phyloP scores from a whole-genome alignment of 163 green algal species.

The Scenedesmus sp. region DNA sequence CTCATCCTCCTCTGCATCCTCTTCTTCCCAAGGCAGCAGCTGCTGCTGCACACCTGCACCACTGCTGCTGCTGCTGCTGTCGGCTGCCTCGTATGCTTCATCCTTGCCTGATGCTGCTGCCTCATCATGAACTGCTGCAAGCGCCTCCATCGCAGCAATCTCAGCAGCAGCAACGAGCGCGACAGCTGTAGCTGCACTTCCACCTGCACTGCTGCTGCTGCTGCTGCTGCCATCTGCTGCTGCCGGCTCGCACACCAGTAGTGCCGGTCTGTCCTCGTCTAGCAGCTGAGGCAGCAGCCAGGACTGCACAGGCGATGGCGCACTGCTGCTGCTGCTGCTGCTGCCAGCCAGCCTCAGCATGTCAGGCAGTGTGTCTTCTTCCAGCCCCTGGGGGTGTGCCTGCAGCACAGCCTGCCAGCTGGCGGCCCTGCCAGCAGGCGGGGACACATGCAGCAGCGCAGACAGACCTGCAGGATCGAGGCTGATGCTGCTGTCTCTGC shows the following conservation, averaged over 20 bases:
- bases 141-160: neutral
- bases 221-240: neutral
- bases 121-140: neutral
- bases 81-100: neutral
- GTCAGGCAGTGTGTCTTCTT: neutral
- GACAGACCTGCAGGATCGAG: neutral
- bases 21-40: slow-evolving; percentile 5
- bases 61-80: neutral
- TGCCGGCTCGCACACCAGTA: slow-evolving; percentile 4
- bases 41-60: neutral
- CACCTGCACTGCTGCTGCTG: neutral
- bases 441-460: slow-evolving; percentile 1
- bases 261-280: neutral
- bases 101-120: neutral
- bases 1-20: neutral
- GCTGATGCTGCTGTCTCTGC: slow-evolving; percentile 5
- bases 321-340: slow-evolving; percentile 12
- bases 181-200: neutral
- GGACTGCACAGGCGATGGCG: neutral
- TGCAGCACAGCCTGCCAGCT: neutral
- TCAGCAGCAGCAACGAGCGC: neutral
- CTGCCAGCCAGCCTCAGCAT: neutral
- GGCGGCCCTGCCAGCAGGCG: neutral
- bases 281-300: slow-evolving; percentile 42
- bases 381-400: neutral